Percentiles rank a stretch among this genome's conserved stretches.
Evolutionary conservation across 208 protist genomes (phyloP).

Genomic region (Leishmania guyanensis): DNA sequence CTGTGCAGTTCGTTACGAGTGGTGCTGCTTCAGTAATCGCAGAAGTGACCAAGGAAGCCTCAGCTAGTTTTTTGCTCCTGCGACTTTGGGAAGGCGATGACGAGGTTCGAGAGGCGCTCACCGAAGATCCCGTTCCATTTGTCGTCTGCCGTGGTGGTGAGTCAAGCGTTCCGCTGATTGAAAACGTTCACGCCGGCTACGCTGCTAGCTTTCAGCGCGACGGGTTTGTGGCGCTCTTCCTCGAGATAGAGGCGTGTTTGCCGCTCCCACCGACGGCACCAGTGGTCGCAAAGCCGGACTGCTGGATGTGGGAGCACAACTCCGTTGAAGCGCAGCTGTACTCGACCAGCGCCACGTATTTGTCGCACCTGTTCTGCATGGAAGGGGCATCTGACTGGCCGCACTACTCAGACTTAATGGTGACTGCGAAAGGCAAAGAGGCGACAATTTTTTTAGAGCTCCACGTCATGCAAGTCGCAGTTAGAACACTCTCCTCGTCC

Average conservation of each 20-base stretch:
- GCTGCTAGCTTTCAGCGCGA: slow-evolving; percentile 34
- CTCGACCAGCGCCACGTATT: slow-evolving; percentile 38
- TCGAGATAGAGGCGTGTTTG: slow-evolving; percentile 8
- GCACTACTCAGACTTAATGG: slow-evolving; percentile 66
- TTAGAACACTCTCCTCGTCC: slow-evolving; percentile 24
- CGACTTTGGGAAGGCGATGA: slow-evolving; percentile 20
- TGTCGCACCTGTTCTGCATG: slow-evolving; percentile 42
- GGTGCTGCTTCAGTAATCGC: slow-evolving; percentile 13
- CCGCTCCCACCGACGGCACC: slow-evolving; percentile 33
- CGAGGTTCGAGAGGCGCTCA: slow-evolving; percentile 17
- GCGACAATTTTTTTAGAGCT: slow-evolving; percentile 81
- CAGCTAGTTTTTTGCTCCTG: slow-evolving; percentile 23
- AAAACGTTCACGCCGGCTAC: slow-evolving; percentile 31
- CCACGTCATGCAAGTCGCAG: slow-evolving; percentile 45
- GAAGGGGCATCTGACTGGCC: slow-evolving; percentile 41
- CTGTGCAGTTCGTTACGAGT: slow-evolving; percentile 50
- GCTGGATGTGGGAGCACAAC: slow-evolving; percentile 67
- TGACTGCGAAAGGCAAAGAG: slow-evolving; percentile 55
- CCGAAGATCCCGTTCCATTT: slow-evolving; percentile 28
- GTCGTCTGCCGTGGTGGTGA: slow-evolving; percentile 32
- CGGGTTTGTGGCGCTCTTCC: slow-evolving; percentile 28
- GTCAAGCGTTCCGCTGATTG: slow-evolving; percentile 33
- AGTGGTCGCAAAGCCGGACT: slow-evolving; percentile 31
- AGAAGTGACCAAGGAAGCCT: background rate
- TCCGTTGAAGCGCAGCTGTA: slow-evolving; percentile 49